These are phyloP conservation scores for Verticillium dahliae DNA, from an alignment of 2,329 filamentous ascomycete genomes.

Conservation along the genomic window DNA sequence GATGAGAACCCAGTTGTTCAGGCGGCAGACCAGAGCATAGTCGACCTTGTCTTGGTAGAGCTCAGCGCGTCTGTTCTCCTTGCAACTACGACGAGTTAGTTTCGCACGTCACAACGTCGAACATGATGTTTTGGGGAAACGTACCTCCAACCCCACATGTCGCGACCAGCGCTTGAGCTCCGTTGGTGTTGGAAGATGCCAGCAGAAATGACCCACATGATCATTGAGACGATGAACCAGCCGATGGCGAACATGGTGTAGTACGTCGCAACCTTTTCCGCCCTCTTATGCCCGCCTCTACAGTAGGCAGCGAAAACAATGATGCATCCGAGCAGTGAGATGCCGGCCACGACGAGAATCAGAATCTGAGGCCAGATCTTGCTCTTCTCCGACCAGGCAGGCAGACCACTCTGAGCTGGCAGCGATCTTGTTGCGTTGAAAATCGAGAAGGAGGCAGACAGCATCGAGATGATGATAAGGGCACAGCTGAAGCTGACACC, in stretches of 20 bases:
- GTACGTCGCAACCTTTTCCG: constrained; percentile 90
- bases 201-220: constrained; percentile 87
- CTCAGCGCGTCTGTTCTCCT: constrained; percentile 73
- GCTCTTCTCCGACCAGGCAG: constrained; percentile 76
- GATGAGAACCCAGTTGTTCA: constrained; percentile 92
- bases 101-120: constrained; percentile 31
- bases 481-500: constrained; percentile 96
- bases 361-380: constrained; percentile 85
- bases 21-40: constrained; percentile 85
- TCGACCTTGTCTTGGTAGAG: constrained; percentile 76
- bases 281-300: constrained; percentile 78
- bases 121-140: constrained; percentile 31
- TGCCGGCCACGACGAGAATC: constrained; percentile 68
- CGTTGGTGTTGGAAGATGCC: constrained; percentile 76
- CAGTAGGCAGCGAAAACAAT: constrained; percentile 80
- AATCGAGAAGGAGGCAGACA: constrained; percentile 81
- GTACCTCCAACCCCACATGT: constrained; percentile 86
- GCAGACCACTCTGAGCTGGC: constrained; percentile 70
- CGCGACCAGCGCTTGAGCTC: constrained; percentile 64
- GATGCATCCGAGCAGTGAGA: constrained; percentile 76
- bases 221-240: constrained; percentile 88
- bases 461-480: constrained; percentile 86
- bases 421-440: constrained; percentile 82
- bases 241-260: constrained; percentile 82
- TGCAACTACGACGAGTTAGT: constrained; percentile 48